A percentile compares a stretch with the other conserved stretches of the same genome.
Evolutionary conservation across 371 early-diverging fungal species (phyloP).

Genomic region (Syncephalastrum sp.): DNA sequence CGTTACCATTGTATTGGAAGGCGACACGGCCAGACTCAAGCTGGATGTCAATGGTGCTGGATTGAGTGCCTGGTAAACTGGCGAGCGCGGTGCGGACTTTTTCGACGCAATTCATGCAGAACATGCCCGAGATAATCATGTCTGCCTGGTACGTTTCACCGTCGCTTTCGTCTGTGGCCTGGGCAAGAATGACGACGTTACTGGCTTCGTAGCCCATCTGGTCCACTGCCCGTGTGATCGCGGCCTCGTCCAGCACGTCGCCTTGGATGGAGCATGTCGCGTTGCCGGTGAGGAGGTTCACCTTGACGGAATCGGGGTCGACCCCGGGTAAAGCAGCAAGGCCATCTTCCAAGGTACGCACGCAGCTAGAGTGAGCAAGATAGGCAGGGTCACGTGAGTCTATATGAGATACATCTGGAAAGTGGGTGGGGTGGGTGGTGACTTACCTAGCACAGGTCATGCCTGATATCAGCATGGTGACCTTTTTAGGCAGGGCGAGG

Average conservation of each 20-base stretch:
- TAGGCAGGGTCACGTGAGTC: neutral
- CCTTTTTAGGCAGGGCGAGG: constrained; percentile 32
- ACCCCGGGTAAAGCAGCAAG: constrained; percentile 61
- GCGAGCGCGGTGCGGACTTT: constrained; percentile 50
- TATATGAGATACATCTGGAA: neutral
- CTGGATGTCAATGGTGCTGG: constrained; percentile 37
- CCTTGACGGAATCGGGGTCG: constrained; percentile 30
- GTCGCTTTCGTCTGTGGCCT: constrained; percentile 4
- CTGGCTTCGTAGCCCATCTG: constrained; percentile 63
- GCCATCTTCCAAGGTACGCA: constrained; percentile 63
- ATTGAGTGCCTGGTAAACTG: constrained; percentile 33
- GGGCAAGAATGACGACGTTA: constrained; percentile 29
- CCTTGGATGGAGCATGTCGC: constrained; percentile 42
- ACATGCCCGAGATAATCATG: constrained; percentile 64
- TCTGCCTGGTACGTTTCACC: constrained; percentile 17
- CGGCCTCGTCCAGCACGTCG: constrained; percentile 25
- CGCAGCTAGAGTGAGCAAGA: constrained; percentile 48
- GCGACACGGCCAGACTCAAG: constrained; percentile 44
- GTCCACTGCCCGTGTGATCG: constrained; percentile 48
- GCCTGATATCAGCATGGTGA: constrained; percentile 52
- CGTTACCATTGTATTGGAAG: constrained; percentile 38
- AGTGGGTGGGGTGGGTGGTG: neutral
- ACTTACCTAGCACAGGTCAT: constrained; percentile 71
- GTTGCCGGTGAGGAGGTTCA: constrained; percentile 43
- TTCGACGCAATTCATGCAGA: constrained; percentile 62